Evolutionary conservation across 2,329 filamentous ascomycete species (phyloP).

Genomic region (Phialophora macrospora): DNA sequence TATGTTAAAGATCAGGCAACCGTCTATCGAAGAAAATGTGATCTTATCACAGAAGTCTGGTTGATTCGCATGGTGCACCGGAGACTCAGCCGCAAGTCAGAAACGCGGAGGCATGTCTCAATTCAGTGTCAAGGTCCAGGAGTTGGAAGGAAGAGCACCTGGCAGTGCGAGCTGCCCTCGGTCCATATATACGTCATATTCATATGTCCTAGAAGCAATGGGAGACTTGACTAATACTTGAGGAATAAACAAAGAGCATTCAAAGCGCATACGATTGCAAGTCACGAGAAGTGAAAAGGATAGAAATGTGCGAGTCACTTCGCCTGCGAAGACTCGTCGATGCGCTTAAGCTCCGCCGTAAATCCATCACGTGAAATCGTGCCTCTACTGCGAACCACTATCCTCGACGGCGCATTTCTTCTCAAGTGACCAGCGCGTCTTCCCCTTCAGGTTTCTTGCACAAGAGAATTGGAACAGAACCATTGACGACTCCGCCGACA

Average conservation of each 20-base stretch:
- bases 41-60: not conserved
- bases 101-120: not conserved
- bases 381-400: slow-evolving; percentile 7
- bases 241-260: not conserved
- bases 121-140: not conserved
- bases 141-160: not conserved
- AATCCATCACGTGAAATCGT: not conserved
- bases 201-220: not conserved
- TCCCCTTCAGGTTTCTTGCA: not conserved
- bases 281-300: not conserved
- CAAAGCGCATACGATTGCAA: not conserved
- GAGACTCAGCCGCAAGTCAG: not conserved
- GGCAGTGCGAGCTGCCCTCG: not conserved
- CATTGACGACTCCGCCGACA: not conserved
- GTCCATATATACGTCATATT: not conserved
- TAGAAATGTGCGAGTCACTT: not conserved
- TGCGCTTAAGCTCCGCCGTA: not conserved
- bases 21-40: not conserved
- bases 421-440: not conserved
- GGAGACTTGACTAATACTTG: not conserved
- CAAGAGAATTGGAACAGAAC: not conserved
- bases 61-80: not conserved
- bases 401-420: not conserved
- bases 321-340: not conserved
- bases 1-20: not conserved